Conservation (phyloP, 352 stramenopile species). For the Peronospora farinosa region DNA sequence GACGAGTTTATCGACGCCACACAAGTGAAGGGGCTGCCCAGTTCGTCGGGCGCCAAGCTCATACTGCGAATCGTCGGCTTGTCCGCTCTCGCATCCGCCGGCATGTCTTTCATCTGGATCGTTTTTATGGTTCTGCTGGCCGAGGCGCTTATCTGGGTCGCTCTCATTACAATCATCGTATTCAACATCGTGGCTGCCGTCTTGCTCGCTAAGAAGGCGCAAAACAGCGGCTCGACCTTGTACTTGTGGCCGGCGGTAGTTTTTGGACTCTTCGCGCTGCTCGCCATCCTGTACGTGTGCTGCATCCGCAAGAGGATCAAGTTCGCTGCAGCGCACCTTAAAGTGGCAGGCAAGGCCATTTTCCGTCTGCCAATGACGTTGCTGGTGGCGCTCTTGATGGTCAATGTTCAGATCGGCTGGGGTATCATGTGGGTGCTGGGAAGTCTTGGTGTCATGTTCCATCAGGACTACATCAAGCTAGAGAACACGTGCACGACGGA, state of each 20-base stretch:
- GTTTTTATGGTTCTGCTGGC: constrained; percentile 63
- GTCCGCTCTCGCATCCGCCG: constrained; percentile 49
- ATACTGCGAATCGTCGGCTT: no score
- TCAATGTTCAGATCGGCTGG: constrained; percentile 86
- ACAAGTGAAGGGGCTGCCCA: constrained; percentile 27
- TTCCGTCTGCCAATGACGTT: constrained; percentile 82
- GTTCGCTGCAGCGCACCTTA: constrained; percentile 89
- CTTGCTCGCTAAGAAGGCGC: constrained; percentile 63
- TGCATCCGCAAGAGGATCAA: constrained; percentile 84
- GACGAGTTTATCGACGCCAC: constrained; percentile 52
- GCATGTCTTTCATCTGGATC: constrained; percentile 72
- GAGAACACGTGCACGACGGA: constrained; percentile 39
- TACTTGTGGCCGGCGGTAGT: constrained; percentile 68
- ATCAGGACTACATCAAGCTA: constrained; percentile 63
- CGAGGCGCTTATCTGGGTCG: no score
- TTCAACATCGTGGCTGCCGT: constrained; percentile 49
- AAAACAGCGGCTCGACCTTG: constrained; percentile 42
- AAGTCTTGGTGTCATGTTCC: constrained; percentile 76
- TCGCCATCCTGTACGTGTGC: constrained; percentile 54
- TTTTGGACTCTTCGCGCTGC: constrained; percentile 45
- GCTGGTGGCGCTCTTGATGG: constrained; percentile 70
- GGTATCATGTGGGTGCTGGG: constrained; percentile 80
- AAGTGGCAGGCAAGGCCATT: constrained; percentile 82
- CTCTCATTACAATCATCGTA: constrained; percentile 19
- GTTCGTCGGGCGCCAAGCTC: constrained; percentile 47